Evolutionary conservation across 352 stramenopile species (phyloP).

Genomic region (Peronosclerospora sorghi): DNA sequence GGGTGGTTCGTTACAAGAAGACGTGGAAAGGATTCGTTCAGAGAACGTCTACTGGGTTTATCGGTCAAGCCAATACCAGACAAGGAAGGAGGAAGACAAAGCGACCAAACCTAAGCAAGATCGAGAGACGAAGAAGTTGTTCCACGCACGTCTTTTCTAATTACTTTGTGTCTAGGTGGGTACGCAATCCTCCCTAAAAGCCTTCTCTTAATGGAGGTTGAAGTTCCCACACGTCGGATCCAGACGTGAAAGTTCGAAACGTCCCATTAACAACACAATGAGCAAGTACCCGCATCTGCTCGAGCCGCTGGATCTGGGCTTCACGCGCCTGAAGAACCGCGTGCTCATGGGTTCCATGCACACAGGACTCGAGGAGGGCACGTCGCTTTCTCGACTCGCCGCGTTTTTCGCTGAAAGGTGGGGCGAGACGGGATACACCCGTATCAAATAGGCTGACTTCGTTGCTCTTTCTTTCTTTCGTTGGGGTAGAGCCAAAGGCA

Average conservation of each 20-base stretch:
- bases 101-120: too few species aligned
- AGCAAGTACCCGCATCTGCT: slow-evolving; percentile 73
- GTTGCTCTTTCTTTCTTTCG: not conserved
- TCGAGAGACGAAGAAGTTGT: too few species aligned
- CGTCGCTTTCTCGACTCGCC: slow-evolving; percentile 76
- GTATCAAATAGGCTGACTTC: not conserved
- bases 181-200: too few species aligned
- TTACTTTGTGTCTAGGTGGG: too few species aligned
- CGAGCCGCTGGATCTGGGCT: slow-evolving; percentile 66
- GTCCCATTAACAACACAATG: slow-evolving; percentile 7
- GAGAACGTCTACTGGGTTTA: too few species aligned
- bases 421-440: not conserved
- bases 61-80: too few species aligned
- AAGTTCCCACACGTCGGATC: slow-evolving; percentile 1
- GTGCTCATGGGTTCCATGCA: slow-evolving; percentile 90
- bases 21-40: too few species aligned
- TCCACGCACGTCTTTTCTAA: too few species aligned
- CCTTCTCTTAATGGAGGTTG: too few species aligned
- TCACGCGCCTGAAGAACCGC: slow-evolving; percentile 78
- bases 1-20: too few species aligned
- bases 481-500: slow-evolving; percentile 68
- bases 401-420: slow-evolving; percentile 90
- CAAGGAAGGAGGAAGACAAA: too few species aligned
- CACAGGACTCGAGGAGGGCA: slow-evolving; percentile 83
- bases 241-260: slow-evolving; percentile 4